These are phyloP conservation scores for Cyberlindnera saturnus DNA, from an alignment of 805 yeast genomes.

Conservation along the genomic window DNA sequence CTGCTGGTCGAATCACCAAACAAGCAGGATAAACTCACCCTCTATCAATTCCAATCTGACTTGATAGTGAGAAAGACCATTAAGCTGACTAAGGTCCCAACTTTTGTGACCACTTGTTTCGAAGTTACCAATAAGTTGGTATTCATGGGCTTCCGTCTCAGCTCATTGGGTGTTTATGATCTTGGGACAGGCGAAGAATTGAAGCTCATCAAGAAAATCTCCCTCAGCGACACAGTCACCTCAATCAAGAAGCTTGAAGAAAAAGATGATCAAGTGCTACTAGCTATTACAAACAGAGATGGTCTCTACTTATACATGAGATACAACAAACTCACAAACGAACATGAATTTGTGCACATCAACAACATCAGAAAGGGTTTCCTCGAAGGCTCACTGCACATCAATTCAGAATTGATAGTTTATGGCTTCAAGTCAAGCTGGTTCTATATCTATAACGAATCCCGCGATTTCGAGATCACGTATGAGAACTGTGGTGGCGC, in stretches of 20 bases:
- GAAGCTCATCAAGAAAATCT: slow-evolving; percentile 37
- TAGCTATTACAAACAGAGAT: slow-evolving; percentile 56
- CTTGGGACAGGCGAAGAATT: slow-evolving; percentile 24
- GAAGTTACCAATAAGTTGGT: slow-evolving; percentile 38
- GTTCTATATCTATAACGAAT: slow-evolving; percentile 80
- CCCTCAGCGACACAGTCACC: slow-evolving; percentile 66
- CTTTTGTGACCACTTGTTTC: slow-evolving; percentile 57
- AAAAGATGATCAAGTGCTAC: slow-evolving; percentile 11
- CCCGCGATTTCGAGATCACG: slow-evolving; percentile 61
- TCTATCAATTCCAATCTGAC: slow-evolving; percentile 31
- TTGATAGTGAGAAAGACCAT: slow-evolving; percentile 22
- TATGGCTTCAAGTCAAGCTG: slow-evolving; percentile 80
- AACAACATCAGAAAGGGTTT: slow-evolving; percentile 72
- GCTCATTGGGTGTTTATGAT: slow-evolving; percentile 54
- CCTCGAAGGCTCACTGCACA: slow-evolving; percentile 62
- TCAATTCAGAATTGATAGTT: slow-evolving; percentile 44
- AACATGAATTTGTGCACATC: slow-evolving; percentile 35
- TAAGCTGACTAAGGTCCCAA: slow-evolving; percentile 34
- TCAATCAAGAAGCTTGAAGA: slow-evolving; percentile 37
- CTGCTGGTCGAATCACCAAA: slow-evolving; percentile 63
- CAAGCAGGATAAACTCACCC: slow-evolving; percentile 46
- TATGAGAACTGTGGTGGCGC: slow-evolving; percentile 85
- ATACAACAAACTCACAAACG: slow-evolving; percentile 20
- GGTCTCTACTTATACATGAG: slow-evolving; percentile 48
- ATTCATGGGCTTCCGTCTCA: slow-evolving; percentile 66